Percentiles rank a stretch among this genome's conserved stretches.
phyloP scores from a whole-genome alignment of 371 early-diverging fungal species.

The Mucor indicus region DNA sequence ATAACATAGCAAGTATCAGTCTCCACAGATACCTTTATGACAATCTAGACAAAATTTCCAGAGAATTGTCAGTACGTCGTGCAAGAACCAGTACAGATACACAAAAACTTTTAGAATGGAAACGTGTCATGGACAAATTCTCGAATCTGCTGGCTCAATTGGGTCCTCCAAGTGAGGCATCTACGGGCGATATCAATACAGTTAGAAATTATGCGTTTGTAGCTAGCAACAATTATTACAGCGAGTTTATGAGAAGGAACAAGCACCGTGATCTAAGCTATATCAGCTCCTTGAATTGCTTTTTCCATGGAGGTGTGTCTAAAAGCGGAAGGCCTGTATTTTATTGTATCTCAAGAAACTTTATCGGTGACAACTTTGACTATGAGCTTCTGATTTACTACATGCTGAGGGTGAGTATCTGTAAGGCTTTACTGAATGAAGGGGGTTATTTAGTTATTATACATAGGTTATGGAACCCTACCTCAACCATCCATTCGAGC shows the following conservation, averaged over 20 bases:
- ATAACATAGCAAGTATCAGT: constrained; percentile 39
- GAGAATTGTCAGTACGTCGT: constrained; percentile 24
- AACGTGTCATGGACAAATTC: constrained; percentile 64
- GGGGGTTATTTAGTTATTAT: too few species aligned
- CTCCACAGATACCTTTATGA: constrained; percentile 37
- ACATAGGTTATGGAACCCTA: constrained; percentile 50
- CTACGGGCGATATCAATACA: constrained; percentile 38
- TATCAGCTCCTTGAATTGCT: constrained; percentile 56
- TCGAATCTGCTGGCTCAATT: constrained; percentile 81
- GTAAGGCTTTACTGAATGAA: too few species aligned
- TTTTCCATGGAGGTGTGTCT: constrained; percentile 78
- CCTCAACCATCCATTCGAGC: constrained; percentile 62
- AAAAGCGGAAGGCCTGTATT: constrained; percentile 74
- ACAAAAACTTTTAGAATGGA: constrained; percentile 27
- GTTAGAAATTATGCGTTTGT: constrained; percentile 32
- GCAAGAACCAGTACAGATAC: constrained; percentile 16
- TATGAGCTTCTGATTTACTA: constrained; percentile 72
- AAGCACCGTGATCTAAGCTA: constrained; percentile 55
- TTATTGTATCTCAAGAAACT: constrained; percentile 72
- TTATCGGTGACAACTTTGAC: constrained; percentile 69
- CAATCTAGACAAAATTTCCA: constrained; percentile 36
- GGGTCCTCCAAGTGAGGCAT: constrained; percentile 71
- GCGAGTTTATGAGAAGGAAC: constrained; percentile 74
- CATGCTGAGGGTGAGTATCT: constrained; percentile 59
- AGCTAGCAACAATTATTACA: constrained; percentile 44